These are phyloP conservation scores for Coniochaeta prunicola DNA, from an alignment of 2,329 filamentous ascomycete genomes.

Conservation along the genomic window DNA sequence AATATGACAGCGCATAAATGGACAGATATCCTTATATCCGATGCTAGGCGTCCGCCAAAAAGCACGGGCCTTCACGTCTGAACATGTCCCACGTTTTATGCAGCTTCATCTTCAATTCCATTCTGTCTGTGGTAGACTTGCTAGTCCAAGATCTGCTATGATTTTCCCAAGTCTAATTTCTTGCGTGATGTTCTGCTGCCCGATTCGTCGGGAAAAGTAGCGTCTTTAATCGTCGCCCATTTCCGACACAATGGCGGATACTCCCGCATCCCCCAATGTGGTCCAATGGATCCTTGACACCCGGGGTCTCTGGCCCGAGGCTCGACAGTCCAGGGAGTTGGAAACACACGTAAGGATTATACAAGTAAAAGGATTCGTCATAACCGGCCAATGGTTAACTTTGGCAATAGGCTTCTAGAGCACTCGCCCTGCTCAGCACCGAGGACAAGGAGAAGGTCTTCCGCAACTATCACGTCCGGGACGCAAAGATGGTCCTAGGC, in stretches of 20 bases:
- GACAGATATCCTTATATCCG: not conserved
- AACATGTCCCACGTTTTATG: not conserved
- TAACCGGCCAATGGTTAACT: not conserved
- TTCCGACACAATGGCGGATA: not conserved
- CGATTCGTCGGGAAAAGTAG: not conserved
- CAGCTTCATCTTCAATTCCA: not conserved
- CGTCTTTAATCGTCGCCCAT: not conserved
- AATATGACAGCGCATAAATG: not conserved
- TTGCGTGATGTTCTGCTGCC: not conserved
- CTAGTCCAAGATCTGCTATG: not conserved
- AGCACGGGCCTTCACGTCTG: not conserved
- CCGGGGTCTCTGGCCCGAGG: conserved; percentile 47
- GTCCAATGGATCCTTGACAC: conserved; percentile 59
- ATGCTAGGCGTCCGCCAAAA: not conserved
- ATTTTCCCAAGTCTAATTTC: too few relatives aligned
- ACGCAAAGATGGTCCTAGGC: conserved; percentile 67
- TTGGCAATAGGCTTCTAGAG: conserved; percentile 40
- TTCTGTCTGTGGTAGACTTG: too few relatives aligned
- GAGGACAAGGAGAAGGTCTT: conserved; percentile 52
- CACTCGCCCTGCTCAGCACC: conserved; percentile 42
- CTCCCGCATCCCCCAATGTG: conserved; percentile 24
- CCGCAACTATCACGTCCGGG: conserved; percentile 58
- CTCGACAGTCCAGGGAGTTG: conserved; percentile 39
- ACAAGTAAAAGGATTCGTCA: conserved; percentile 1
- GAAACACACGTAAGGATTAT: conserved; percentile 31